Evolutionary conservation across 2,329 filamentous ascomycete species (phyloP), one percentile per base, ranked within the genome.

Genomic region (Aspergillus jensenii): DNA sequence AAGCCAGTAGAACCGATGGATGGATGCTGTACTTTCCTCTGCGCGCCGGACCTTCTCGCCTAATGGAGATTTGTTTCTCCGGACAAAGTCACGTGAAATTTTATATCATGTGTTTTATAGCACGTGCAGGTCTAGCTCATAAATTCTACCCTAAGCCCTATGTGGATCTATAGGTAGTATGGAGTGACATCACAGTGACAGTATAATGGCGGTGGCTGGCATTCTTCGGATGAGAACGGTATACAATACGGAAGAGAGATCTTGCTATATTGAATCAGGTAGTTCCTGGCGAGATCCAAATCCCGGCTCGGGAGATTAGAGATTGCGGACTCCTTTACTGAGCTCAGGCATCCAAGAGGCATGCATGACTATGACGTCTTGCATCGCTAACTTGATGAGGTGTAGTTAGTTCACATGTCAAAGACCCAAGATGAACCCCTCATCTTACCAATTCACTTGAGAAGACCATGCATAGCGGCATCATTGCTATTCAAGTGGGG

Each of bases 21-120:
- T 47, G 58, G 35, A n/a, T 14, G 33, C 60, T 58, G 55, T 46
- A 50, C 50, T 52, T 59, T 59, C 54, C 58, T 33, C 41, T 41
- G 37, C 54, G 52, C 60, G 56, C 60, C 58, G 47, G 52, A 49
- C 52, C 31, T 37, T 31, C 21, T 17, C 15, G 37, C 45, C n/a
- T 6, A 33, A 8, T 50, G 59, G 52, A 39, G 12, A 15, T 41
- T 19, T 17, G 41, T 59, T 61, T 57, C 27, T 44, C 62, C 59
- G 59, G 2, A 33, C 0, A 7, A 2, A 2, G 11, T 59, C 8
- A 31, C 27, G 27, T 31, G 27, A 9, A 1, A 9, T 9, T 31
- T 11, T 11, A 11, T 37, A n/a, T 37, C 62, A 64, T 56, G 55
- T 62, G 60, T 45, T 2, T 1, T 15, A 21, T 8, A 1, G 35